Evolutionary conservation across 225 moss, liverwort and hornwort genomes (phyloP), one percentile per base, ranked within the genome.

Genomic region (Bryum argenteum): DNA sequence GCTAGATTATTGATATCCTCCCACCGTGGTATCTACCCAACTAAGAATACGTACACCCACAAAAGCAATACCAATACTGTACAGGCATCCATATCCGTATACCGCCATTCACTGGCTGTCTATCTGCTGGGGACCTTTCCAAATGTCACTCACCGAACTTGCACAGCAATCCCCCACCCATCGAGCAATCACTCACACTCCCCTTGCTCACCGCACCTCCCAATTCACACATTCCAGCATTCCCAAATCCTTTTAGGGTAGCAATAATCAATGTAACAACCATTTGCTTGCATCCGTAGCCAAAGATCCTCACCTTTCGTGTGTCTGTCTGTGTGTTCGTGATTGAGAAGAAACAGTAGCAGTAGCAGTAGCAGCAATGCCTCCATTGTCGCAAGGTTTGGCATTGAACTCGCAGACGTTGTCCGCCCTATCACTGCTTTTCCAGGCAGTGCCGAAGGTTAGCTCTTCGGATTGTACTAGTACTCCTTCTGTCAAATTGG

Each of bases 331-430:
- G n/a, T n/a, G n/a, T n/a, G n/a, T n/a, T n/a, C n/a, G 63, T 26
- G 24, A 50, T n/a, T 28, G 40, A 51, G 61, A 60, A 24, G 16
- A 10, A n/a, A n/a, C n/a, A n/a, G n/a, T n/a, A n/a, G n/a, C n/a
- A n/a, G n/a, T n/a, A n/a, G n/a, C 6, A 6, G 10, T 5, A 9
- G 9, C 15, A 13, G n/a, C 24, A 57, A 86, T 87, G 87, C 84
- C 84, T 54, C 81, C 81, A 16, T 45, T 78, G 78, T 86, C 80
- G 21, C 83, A 83, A 70, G 83, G 81, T 55, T 45, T 73, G 59
- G 71, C 79, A 5, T 2, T 87, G 55, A 83, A 58, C 41, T 84
- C 76, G 10, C 83, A 84, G 43, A 65, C 87, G 5, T 15, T 87
- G 53, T 87, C 87, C 11, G 83, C 83, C 0, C 62, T 87, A 22